A percentile compares a stretch with the other conserved stretches of the same genome.
phyloP scores from a whole-genome alignment of 352 stramenopile species.

The Aphanomyces euteiches region DNA sequence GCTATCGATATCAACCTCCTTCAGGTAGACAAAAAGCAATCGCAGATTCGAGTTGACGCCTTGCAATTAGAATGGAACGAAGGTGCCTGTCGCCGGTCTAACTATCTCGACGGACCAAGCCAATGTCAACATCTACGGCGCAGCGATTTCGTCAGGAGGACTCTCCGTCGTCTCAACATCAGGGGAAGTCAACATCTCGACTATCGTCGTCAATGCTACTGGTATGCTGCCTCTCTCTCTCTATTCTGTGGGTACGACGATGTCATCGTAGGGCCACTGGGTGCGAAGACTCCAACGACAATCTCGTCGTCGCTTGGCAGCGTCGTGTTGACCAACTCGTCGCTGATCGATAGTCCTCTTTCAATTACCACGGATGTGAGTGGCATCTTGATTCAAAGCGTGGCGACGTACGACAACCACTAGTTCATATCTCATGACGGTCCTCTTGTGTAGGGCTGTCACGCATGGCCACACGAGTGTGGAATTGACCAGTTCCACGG shows the following conservation, averaged over 20 bases:
- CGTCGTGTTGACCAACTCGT: slow-evolving; percentile 44
- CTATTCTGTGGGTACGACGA: too few relatives aligned
- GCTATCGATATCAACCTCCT: slow-evolving; percentile 44
- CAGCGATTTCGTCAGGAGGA: slow-evolving; percentile 38
- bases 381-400: slow-evolving; percentile 39
- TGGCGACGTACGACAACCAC: slow-evolving; percentile 41
- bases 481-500: slow-evolving; percentile 44
- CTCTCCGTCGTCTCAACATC: slow-evolving; percentile 44
- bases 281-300: slow-evolving; percentile 32
- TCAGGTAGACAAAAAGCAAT: neutral
- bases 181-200: slow-evolving; percentile 50
- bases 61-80: slow-evolving; percentile 18
- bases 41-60: neutral
- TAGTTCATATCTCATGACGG: too few relatives aligned
- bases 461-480: slow-evolving; percentile 53
- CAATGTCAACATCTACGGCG: slow-evolving; percentile 47
- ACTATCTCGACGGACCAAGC: slow-evolving; percentile 43
- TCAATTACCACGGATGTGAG: slow-evolving; percentile 48
- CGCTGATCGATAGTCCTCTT: slow-evolving; percentile 54
- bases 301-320: slow-evolving; percentile 50
- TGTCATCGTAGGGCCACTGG: slow-evolving; percentile 25
- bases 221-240: neutral
- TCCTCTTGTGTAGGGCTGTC: slow-evolving; percentile 35
- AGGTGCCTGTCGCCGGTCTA: slow-evolving; percentile 38
- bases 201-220: slow-evolving; percentile 43